A percentile compares a stretch with the other conserved stretches of the same genome.
phyloP scores from a whole-genome alignment of 2,329 filamentous ascomycete genomes.

The Blumeria graminis region DNA sequence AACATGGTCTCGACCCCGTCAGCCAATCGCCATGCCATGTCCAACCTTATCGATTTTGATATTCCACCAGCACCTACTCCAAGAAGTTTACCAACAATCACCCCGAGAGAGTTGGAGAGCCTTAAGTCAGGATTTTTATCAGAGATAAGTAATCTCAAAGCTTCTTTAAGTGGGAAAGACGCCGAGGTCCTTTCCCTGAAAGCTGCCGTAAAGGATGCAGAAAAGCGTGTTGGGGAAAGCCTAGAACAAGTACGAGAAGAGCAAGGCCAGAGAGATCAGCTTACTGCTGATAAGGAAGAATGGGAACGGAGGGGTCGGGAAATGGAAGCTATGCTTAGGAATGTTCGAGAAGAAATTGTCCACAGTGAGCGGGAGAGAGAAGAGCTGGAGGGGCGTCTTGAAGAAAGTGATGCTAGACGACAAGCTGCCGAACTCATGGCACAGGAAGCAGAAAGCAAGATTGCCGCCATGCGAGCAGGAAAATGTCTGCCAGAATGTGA shows the following conservation, averaged over 20 bases:
- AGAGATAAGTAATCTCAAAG: slow-evolving; percentile 83
- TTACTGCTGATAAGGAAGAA: slow-evolving; percentile 49
- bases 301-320: slow-evolving; percentile 74
- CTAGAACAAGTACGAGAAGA: slow-evolving; percentile 68
- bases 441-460: slow-evolving; percentile 51
- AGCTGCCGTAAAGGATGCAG: slow-evolving; percentile 67
- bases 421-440: slow-evolving; percentile 54
- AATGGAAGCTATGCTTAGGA: slow-evolving; percentile 59
- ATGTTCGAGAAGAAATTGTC: slow-evolving; percentile 61
- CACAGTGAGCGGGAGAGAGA: slow-evolving; percentile 60
- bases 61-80: slow-evolving; percentile 86
- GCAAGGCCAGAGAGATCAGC: slow-evolving; percentile 40
- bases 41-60: slow-evolving; percentile 68
- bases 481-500: slow-evolving; percentile 21
- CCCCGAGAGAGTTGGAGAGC: slow-evolving; percentile 74
- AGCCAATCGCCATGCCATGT: slow-evolving; percentile 20
- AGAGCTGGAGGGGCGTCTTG: slow-evolving; percentile 47
- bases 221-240: slow-evolving; percentile 71
- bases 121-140: slow-evolving; percentile 79
- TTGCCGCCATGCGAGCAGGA: slow-evolving; percentile 46
- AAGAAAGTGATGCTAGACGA: slow-evolving; percentile 51
- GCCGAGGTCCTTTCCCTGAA: slow-evolving; percentile 77
- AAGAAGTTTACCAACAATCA: slow-evolving; percentile 72
- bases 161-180: slow-evolving; percentile 76
- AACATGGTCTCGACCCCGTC: slow-evolving; percentile 10